phyloP scores from a whole-genome alignment of 2,329 filamentous ascomycete genomes.

The Ascochyta clinopodiicola region DNA sequence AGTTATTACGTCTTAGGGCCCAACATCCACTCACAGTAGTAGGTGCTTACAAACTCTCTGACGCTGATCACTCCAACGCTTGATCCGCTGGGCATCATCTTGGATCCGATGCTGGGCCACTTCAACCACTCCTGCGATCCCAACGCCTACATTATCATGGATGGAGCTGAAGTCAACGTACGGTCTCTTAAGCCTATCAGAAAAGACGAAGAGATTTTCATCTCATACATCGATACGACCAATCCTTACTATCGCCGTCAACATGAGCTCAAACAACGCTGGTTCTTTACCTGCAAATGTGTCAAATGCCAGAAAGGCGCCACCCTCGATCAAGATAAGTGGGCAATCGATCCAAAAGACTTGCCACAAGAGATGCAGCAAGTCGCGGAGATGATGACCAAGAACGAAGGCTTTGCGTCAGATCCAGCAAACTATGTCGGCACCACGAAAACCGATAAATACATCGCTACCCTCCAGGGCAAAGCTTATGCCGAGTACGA shows the following conservation, averaged over 20 bases:
- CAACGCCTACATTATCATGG: conserved; percentile 65
- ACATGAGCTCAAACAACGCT: conserved; percentile 59
- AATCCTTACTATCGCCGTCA: conserved; percentile 59
- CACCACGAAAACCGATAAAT: conserved; percentile 30
- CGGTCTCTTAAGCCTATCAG: conserved; percentile 61
- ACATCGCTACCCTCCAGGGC: conserved; percentile 36
- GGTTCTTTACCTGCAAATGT: conserved; percentile 66
- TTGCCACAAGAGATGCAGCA: conserved; percentile 32
- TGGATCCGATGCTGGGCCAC: conserved; percentile 61
- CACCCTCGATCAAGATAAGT: conserved; percentile 51
- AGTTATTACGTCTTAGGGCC: not conserved
- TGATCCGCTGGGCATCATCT: conserved; percentile 65
- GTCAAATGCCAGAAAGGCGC: conserved; percentile 54
- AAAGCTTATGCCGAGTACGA: conserved; percentile 37
- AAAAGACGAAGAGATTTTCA: conserved; percentile 64
- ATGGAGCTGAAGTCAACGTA: conserved; percentile 58
- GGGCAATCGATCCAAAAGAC: conserved; percentile 41
- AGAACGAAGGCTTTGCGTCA: conserved; percentile 19
- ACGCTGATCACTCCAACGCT: conserved; percentile 63
- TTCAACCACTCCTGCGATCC: conserved; percentile 69
- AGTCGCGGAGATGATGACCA: conserved; percentile 29
- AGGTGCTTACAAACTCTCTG: conserved; percentile 63
- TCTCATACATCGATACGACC: conserved; percentile 67
- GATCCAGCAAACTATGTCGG: conserved; percentile 37
- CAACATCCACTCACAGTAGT: conserved; percentile 26